A percentile compares a stretch with the other conserved stretches of the same genome.
Conservation (phyloP, 2,329 filamentous ascomycete species). For the Aureobasidium zeae region DNA sequence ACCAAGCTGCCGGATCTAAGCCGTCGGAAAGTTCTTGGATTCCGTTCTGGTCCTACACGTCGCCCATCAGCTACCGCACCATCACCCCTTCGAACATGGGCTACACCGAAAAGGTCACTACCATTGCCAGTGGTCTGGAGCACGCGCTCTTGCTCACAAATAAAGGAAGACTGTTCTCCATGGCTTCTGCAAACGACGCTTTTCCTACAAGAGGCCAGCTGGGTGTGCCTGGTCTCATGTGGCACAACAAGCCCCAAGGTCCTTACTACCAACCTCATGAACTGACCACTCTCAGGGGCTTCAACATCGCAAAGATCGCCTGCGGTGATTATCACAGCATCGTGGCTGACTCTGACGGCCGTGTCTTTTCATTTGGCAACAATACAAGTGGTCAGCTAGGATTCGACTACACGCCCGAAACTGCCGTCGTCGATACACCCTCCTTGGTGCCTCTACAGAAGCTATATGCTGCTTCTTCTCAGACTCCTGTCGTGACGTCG, state of each 20-base stretch:
- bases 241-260: conserved; percentile 65
- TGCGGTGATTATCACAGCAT: conserved; percentile 81
- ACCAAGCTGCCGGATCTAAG: conserved; percentile 59
- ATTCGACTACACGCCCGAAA: conserved; percentile 57
- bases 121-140: conserved; percentile 70
- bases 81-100: conserved; percentile 56
- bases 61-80: conserved; percentile 60
- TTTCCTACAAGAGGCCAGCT: conserved; percentile 81
- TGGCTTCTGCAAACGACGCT: conserved; percentile 67
- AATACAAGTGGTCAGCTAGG: conserved; percentile 88
- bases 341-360: conserved; percentile 64
- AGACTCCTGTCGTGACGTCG: conserved; percentile 58
- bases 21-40: conserved; percentile 59
- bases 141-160: conserved; percentile 81
- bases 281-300: conserved; percentile 59
- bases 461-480: conserved; percentile 60
- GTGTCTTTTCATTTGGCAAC: conserved; percentile 80
- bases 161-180: conserved; percentile 75
- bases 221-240: conserved; percentile 73
- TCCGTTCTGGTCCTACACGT: conserved; percentile 57
- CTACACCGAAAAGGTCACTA: conserved; percentile 63
- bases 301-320: conserved; percentile 65
- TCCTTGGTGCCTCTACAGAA: conserved; percentile 59
- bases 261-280: conserved; percentile 78
- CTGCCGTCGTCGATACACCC: conserved; percentile 58